Conservation (phyloP, 2,329 filamentous ascomycete species). For the Purpureocillium takamizusanense region DNA sequence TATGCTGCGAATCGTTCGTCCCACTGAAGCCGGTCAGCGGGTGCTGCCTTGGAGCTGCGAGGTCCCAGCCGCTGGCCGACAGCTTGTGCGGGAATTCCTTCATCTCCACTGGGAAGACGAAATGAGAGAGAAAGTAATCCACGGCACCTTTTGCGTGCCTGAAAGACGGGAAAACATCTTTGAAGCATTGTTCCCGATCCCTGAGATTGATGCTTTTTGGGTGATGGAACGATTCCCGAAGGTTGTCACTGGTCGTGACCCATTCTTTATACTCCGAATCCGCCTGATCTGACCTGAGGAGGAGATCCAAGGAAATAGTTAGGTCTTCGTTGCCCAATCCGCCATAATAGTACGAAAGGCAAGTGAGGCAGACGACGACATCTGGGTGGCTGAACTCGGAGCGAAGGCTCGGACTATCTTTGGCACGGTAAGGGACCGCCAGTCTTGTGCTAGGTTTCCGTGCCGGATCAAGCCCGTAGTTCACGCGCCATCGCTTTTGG, state of each 20-base stretch:
- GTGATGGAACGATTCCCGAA: constrained; percentile 29
- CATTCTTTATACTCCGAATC: constrained; percentile 38
- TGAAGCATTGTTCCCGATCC: constrained; percentile 36
- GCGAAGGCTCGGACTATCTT: constrained; percentile 40
- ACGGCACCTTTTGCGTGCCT: constrained; percentile 40
- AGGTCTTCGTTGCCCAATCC: constrained; percentile 43
- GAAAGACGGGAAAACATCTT: constrained; percentile 41
- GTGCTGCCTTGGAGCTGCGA: constrained; percentile 33
- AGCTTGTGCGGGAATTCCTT: constrained; percentile 53
- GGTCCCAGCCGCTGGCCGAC: constrained; percentile 56
- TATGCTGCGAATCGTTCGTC: constrained; percentile 48
- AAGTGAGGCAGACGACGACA: constrained; percentile 42
- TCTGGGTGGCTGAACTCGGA: constrained; percentile 57
- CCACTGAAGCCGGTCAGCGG: constrained; percentile 57
- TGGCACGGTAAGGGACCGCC: constrained; percentile 48
- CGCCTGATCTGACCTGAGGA: constrained; percentile 42
- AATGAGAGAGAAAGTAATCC: constrained; percentile 49
- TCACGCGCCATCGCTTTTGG: constrained; percentile 51
- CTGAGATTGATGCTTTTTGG: constrained; percentile 46
- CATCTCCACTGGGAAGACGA: constrained; percentile 51
- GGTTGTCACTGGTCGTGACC: constrained; percentile 17
- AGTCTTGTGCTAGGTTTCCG: constrained; percentile 32
- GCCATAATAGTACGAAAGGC: constrained; percentile 41
- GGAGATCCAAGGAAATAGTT: constrained; percentile 30
- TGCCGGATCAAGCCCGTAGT: constrained; percentile 44